Conservation (phyloP, 768 basidiomycete genomes). For the Macrocybe gigantea region DNA sequence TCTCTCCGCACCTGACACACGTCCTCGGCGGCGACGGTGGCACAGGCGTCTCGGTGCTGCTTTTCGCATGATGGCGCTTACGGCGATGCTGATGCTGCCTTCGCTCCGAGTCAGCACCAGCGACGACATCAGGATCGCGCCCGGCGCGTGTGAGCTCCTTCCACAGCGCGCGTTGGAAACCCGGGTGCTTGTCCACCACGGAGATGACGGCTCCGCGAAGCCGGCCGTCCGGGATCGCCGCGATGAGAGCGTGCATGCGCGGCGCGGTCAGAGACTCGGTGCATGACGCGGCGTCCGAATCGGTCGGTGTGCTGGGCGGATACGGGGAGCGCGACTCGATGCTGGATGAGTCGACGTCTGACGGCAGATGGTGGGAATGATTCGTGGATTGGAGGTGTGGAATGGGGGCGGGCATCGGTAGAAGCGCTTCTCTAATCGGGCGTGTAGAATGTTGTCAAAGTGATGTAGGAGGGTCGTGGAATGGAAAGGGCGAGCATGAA, state of each 20-base stretch:
- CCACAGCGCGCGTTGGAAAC: slow-evolving; percentile 31
- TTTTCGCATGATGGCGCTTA: slow-evolving; percentile 6
- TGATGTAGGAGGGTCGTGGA: too few species aligned
- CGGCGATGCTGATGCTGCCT: not conserved
- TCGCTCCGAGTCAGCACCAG: too few species aligned
- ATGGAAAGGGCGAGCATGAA: too few species aligned
- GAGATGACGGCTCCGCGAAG: slow-evolving; percentile 34
- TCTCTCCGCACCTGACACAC: slow-evolving; percentile 16
- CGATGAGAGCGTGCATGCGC: slow-evolving; percentile 21
- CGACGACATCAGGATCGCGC: too few species aligned
- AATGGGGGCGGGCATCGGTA: too few species aligned
- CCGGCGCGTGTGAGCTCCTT: slow-evolving; percentile 22
- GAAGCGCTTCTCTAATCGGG: too few species aligned
- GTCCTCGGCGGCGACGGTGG: slow-evolving; percentile 2
- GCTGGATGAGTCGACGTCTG: not conserved
- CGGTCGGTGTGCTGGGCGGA: slow-evolving; percentile 18
- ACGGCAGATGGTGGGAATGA: not conserved
- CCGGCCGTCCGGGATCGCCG: slow-evolving; percentile 26
- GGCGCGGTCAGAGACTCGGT: not conserved
- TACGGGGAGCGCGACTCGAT: slow-evolving; percentile 14
- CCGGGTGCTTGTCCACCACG: slow-evolving; percentile 27
- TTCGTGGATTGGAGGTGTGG: too few species aligned
- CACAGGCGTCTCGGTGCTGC: slow-evolving; percentile 1
- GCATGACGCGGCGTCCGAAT: slow-evolving; percentile 14
- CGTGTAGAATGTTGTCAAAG: too few species aligned